A percentile compares a stretch with the other conserved stretches of the same genome.
phyloP scores from a whole-genome alignment of 2,329 filamentous ascomycete species.

The Parascedosporium putredinis region DNA sequence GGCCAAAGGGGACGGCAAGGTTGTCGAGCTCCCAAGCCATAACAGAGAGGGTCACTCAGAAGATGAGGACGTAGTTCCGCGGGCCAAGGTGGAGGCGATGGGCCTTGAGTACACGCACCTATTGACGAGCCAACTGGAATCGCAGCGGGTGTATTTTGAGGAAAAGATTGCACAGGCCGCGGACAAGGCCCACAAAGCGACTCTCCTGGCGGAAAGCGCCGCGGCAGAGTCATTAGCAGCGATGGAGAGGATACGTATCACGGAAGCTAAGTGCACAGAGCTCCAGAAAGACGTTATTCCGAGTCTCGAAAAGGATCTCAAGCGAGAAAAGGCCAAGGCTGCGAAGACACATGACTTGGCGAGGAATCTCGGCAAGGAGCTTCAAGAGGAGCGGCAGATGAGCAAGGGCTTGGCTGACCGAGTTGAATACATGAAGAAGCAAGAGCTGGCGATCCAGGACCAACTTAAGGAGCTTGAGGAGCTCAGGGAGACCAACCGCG shows the following conservation, averaged over 20 bases:
- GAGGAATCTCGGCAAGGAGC: slow-evolving; percentile 60
- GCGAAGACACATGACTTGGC: slow-evolving; percentile 67
- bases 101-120: slow-evolving; percentile 92
- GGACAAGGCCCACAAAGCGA: slow-evolving; percentile 74
- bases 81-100: slow-evolving; percentile 63
- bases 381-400: slow-evolving; percentile 80
- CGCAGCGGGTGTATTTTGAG: slow-evolving; percentile 87
- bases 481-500: slow-evolving; percentile 75
- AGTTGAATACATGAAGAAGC: slow-evolving; percentile 63
- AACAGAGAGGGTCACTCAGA: slow-evolving; percentile 17
- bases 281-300: slow-evolving; percentile 49
- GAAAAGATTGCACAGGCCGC: slow-evolving; percentile 81
- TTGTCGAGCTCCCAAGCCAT: slow-evolving; percentile 70
- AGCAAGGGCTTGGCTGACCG: slow-evolving; percentile 70
- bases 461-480: slow-evolving; percentile 53
- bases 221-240: slow-evolving; percentile 37
- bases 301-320: slow-evolving; percentile 61
- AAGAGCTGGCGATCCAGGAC: slow-evolving; percentile 45
- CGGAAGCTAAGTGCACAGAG: slow-evolving; percentile 36
- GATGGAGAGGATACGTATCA: slow-evolving; percentile 34
- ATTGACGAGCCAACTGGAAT: slow-evolving; percentile 84
- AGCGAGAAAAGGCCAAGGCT: slow-evolving; percentile 56
- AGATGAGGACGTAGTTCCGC: slow-evolving; percentile 59
- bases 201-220: slow-evolving; percentile 55
- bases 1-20: slow-evolving; percentile 83